Evolutionary conservation across 1,284 basidiomycete species (phyloP).

Genomic region (Ganoderma leucocontextum): DNA sequence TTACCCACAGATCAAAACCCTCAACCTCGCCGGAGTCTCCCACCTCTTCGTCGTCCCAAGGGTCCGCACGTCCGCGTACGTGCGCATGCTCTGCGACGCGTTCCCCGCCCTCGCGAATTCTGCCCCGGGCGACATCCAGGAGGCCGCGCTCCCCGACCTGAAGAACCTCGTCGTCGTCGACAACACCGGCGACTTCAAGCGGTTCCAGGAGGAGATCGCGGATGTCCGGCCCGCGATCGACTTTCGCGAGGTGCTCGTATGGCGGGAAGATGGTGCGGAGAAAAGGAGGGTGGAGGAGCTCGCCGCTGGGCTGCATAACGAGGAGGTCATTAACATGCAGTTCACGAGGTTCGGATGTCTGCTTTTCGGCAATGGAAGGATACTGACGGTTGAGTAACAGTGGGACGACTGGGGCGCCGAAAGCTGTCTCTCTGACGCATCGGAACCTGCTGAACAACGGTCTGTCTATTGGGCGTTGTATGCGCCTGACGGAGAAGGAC

Average conservation of each 20-base stretch:
- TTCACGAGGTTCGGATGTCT: conserved; percentile 71
- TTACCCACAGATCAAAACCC: conserved; percentile 57
- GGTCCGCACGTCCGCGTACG: conserved; percentile 71
- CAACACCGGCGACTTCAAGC: conserved; percentile 52
- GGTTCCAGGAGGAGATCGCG: conserved; percentile 51
- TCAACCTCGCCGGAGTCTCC: conserved; percentile 74
- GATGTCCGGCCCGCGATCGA: conserved; percentile 63
- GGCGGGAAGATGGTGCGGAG: conserved; percentile 61
- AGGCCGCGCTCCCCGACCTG: conserved; percentile 68
- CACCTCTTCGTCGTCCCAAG: conserved; percentile 79
- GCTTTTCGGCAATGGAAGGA: not conserved
- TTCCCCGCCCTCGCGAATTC: conserved; percentile 66
- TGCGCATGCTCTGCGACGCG: conserved; percentile 62
- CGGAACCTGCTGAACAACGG: conserved; percentile 83
- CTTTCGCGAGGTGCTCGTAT: conserved; percentile 72
- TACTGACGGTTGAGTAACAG: conserved; percentile 45
- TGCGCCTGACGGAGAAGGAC: conserved; percentile 71
- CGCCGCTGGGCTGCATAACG: conserved; percentile 52
- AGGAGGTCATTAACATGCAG: conserved; percentile 84
- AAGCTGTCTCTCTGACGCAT: conserved; percentile 83
- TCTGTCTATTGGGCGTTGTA: conserved; percentile 73
- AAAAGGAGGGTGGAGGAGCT: conserved; percentile 50
- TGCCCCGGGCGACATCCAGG: conserved; percentile 64
- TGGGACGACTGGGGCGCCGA: conserved; percentile 82
- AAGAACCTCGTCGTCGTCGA: conserved; percentile 75